Evolutionary conservation across 2,329 filamentous ascomycete genomes (phyloP).

Genomic region (Sporothrix pseudoabietina): DNA sequence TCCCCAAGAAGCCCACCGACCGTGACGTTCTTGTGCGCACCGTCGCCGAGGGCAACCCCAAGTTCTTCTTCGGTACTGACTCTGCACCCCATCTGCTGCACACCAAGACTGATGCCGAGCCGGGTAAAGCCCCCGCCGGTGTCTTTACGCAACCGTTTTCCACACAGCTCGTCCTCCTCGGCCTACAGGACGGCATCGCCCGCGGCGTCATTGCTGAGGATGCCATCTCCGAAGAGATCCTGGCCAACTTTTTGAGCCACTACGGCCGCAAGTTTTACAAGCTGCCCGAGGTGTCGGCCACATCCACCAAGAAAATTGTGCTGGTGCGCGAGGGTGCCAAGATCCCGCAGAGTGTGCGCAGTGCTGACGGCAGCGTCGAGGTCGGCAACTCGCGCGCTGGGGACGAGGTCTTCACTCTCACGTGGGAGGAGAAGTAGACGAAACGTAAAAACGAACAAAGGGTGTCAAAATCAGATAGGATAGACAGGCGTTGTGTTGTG

Average conservation of each 20-base stretch:
- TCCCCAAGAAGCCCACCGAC: constrained; percentile 71
- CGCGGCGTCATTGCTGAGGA: constrained; percentile 54
- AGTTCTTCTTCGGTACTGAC: constrained; percentile 73
- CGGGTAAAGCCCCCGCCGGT: constrained; percentile 65
- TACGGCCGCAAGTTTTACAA: constrained; percentile 59
- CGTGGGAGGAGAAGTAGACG: constrained; percentile 38
- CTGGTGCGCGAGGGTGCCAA: constrained; percentile 48
- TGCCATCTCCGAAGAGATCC: constrained; percentile 57
- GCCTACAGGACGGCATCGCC: constrained; percentile 62
- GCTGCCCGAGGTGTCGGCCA: constrained; percentile 40
- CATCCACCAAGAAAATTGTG: constrained; percentile 39
- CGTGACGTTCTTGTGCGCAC: constrained; percentile 71
- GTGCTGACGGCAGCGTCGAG: constrained; percentile 45
- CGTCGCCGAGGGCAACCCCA: constrained; percentile 59
- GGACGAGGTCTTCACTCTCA: constrained; percentile 47
- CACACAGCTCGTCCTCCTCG: constrained; percentile 59
- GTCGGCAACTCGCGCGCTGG: constrained; percentile 50
- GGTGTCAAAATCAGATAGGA: not conserved
- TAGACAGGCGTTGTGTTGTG: not conserved
- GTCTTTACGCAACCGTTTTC: constrained; percentile 79
- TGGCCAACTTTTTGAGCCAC: constrained; percentile 57
- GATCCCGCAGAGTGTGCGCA: constrained; percentile 46
- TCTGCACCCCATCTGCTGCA: constrained; percentile 66
- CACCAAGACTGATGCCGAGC: constrained; percentile 56
- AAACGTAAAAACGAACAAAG: not conserved